Percentiles rank a stretch among this genome's conserved stretches.
Conservation (phyloP, 2,329 filamentous ascomycete species). For the Penicillium sp. region DNA sequence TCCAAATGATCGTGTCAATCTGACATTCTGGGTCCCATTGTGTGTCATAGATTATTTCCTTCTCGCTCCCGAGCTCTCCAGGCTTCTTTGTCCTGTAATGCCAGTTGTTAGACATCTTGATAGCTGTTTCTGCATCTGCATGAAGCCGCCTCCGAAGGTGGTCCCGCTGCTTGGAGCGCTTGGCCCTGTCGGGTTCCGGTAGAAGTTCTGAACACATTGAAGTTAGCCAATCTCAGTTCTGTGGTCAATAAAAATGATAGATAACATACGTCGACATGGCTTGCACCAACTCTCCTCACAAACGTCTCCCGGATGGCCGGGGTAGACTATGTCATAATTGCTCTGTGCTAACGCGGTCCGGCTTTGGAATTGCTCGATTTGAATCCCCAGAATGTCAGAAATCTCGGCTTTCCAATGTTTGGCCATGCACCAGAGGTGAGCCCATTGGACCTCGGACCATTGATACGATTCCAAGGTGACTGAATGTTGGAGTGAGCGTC, state of each 20-base stretch:
- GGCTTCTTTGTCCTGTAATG: neutral
- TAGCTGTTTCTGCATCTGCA: neutral
- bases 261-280: neutral
- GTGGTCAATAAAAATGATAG: neutral
- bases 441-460: too few species aligned
- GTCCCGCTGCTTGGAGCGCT: too few species aligned
- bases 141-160: neutral
- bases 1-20: neutral
- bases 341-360: too few species aligned
- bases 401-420: too few species aligned
- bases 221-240: neutral
- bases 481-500: too few species aligned
- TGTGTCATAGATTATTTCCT: neutral
- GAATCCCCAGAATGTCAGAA: too few species aligned
- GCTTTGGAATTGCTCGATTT: too few species aligned
- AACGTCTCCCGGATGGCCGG: too few species aligned
- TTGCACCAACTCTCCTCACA: neutral
- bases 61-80: neutral
- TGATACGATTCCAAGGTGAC: too few species aligned
- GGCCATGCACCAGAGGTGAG: too few species aligned
- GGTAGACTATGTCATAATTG: too few species aligned
- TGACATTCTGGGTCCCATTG: neutral
- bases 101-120: too few species aligned
- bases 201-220: neutral
- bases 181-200: neutral